A percentile compares a stretch with the other conserved stretches of the same genome.
Conservation (phyloP, 1,139 yeast species). For the Debaryomycetaceae sp. region DNA sequence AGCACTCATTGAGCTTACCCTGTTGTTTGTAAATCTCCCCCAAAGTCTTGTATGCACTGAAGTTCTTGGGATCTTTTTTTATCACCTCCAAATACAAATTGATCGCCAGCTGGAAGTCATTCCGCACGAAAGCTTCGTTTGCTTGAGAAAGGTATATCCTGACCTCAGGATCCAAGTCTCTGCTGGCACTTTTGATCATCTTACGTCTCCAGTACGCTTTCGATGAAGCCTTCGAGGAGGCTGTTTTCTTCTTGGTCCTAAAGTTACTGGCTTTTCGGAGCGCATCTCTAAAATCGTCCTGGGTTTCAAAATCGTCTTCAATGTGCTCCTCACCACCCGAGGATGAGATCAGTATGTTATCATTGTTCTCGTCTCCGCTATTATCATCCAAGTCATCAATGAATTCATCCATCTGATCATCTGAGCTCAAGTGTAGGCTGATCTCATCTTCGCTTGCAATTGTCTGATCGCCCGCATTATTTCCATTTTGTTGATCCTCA, state of each 20-base stretch:
- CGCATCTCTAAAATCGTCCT: slow-evolving; percentile 54
- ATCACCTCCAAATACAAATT: slow-evolving; percentile 69
- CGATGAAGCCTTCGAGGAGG: slow-evolving; percentile 20
- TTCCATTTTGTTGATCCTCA: slow-evolving; percentile 10
- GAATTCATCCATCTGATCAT: slow-evolving; percentile 13
- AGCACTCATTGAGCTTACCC: slow-evolving; percentile 67
- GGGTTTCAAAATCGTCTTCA: slow-evolving; percentile 42
- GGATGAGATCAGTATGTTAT: slow-evolving; percentile 11
- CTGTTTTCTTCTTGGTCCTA: slow-evolving; percentile 40
- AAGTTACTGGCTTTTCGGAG: slow-evolving; percentile 62
- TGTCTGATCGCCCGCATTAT: neutral
- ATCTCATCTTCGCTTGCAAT: slow-evolving; percentile 8
- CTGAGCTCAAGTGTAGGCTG: slow-evolving; percentile 9
- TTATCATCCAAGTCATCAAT: slow-evolving; percentile 15
- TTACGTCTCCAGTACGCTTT: slow-evolving; percentile 30
- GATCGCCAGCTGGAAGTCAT: slow-evolving; percentile 65
- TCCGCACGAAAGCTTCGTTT: slow-evolving; percentile 71
- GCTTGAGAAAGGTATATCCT: slow-evolving; percentile 64
- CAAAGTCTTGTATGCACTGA: slow-evolving; percentile 77
- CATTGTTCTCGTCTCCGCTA: slow-evolving; percentile 9
- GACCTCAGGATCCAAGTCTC: slow-evolving; percentile 69
- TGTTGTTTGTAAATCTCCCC: slow-evolving; percentile 78
- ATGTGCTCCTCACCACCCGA: slow-evolving; percentile 22
- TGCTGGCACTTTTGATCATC: slow-evolving; percentile 33
- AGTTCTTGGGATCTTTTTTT: slow-evolving; percentile 70